A percentile compares a stretch with the other conserved stretches of the same genome.
Evolutionary conservation across 192 early-diverging fungal genomes (phyloP).

Genomic region (Irineochytrium annulatum): DNA sequence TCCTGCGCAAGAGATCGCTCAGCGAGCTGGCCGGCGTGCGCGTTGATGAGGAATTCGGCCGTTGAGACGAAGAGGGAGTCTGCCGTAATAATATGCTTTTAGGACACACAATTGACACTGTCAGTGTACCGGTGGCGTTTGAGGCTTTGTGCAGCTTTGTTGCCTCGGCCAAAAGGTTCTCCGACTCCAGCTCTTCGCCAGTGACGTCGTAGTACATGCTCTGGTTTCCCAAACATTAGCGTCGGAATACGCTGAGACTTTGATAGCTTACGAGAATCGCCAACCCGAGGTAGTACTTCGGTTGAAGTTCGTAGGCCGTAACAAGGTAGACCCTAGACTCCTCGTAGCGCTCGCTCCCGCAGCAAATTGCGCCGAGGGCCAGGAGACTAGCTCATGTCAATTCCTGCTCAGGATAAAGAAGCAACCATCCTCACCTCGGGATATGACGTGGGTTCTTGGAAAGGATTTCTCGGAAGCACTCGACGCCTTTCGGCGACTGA

Average conservation of each 20-base stretch:
- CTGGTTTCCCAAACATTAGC: conserved; percentile 16
- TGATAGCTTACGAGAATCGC: conserved; percentile 38
- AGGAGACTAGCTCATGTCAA: conserved; percentile 29
- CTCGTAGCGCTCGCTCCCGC: conserved; percentile 41
- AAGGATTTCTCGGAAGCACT: conserved; percentile 55
- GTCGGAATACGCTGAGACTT: background rate
- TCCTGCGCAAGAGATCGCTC: conserved; percentile 52
- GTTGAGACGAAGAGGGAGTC: conserved; percentile 31
- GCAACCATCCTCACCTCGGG: conserved; percentile 24
- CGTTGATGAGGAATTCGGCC: conserved; percentile 50
- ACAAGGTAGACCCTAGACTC: conserved; percentile 51
- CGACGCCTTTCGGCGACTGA: conserved; percentile 41
- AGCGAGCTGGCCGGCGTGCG: conserved; percentile 45
- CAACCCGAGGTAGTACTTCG: conserved; percentile 39
- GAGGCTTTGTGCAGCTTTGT: conserved; percentile 28
- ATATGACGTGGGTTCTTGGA: conserved; percentile 49
- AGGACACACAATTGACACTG: too few relatives aligned
- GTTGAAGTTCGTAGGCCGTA: conserved; percentile 43
- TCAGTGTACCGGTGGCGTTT: conserved; percentile 6
- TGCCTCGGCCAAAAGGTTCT: conserved; percentile 38
- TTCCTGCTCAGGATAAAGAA: background rate
- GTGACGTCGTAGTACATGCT: conserved; percentile 51
- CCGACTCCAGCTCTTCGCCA: conserved; percentile 49
- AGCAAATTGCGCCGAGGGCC: conserved; percentile 45
- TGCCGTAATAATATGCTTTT: too few relatives aligned